These are phyloP conservation scores for Saccharomyces paradoxus DNA, from an alignment of 805 yeast genomes.

Conservation along the genomic window DNA sequence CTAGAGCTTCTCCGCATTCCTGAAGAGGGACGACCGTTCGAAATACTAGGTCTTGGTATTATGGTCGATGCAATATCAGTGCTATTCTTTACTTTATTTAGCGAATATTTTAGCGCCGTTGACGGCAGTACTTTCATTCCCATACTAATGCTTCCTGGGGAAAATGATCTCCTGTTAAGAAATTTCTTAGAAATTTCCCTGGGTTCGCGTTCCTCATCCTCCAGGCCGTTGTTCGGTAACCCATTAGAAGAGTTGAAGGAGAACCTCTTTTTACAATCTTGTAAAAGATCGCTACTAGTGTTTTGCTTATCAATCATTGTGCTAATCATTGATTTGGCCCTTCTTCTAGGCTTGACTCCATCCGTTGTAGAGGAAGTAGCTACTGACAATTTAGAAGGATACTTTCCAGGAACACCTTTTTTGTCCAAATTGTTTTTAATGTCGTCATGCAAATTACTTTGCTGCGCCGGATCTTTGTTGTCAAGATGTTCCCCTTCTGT, in stretches of 20 bases:
- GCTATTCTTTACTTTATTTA: constrained; percentile 9
- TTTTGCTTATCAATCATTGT: background rate
- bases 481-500: background rate
- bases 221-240: background rate
- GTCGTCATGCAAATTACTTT: background rate
- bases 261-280: background rate
- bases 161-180: constrained; percentile 23
- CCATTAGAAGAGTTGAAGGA: background rate
- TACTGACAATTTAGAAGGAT: background rate
- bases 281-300: background rate
- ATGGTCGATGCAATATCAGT: constrained; percentile 4
- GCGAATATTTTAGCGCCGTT: constrained; percentile 8
- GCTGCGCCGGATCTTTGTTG: background rate
- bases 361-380: background rate
- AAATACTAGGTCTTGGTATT: background rate
- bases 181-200: constrained; percentile 23
- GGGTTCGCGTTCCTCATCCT: constrained; percentile 16
- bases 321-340: background rate
- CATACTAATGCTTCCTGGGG: constrained; percentile 16
- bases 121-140: constrained; percentile 16
- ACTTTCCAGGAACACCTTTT: background rate
- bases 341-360: background rate
- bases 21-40: background rate
- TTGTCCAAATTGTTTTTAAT: background rate
- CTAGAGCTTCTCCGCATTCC: background rate